Evolutionary conservation across 495 filamentous ascomycete species (phyloP).

Genomic region (Aspergillus egyptiacus): DNA sequence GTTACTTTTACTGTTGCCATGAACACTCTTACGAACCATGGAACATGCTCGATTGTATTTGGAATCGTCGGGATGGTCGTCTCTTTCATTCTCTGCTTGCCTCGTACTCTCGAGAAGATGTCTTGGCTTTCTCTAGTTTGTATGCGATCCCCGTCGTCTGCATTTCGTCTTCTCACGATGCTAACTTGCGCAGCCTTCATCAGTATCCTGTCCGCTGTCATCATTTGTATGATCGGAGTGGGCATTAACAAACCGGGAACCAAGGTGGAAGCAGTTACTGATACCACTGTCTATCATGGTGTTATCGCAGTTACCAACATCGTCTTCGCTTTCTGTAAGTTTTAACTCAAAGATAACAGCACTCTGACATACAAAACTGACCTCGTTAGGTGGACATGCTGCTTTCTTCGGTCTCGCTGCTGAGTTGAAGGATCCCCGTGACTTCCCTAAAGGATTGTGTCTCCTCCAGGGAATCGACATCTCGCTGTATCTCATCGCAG

Average conservation of each 20-base stretch:
- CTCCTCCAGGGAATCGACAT: conserved; percentile 60
- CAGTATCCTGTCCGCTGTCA: conserved; percentile 62
- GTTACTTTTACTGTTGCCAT: conserved; percentile 72
- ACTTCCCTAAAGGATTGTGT: conserved; percentile 62
- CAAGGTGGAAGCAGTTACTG: conserved; percentile 23
- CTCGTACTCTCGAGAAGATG: conserved; percentile 58
- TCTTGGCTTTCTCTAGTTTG: conserved; percentile 60
- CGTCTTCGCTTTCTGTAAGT: conserved; percentile 41
- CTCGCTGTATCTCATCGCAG: conserved; percentile 52
- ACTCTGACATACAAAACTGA: not conserved
- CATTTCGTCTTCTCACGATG: not conserved
- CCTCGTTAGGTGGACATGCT: conserved; percentile 50
- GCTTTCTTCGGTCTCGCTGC: conserved; percentile 72
- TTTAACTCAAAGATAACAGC: not conserved
- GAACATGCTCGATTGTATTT: conserved; percentile 65
- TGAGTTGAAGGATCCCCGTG: conserved; percentile 63
- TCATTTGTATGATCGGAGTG: conserved; percentile 65
- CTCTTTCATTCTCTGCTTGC: conserved; percentile 59
- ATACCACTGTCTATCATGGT: conserved; percentile 31
- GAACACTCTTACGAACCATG: conserved; percentile 60
- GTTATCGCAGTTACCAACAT: conserved; percentile 44
- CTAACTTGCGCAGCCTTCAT: conserved; percentile 49
- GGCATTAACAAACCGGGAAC: conserved; percentile 38
- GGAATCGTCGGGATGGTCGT: conserved; percentile 60
- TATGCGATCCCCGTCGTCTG: conserved; percentile 19